Evolutionary conservation across 2,329 filamentous ascomycete genomes (phyloP), one percentile per base, ranked within the genome.

Genomic region (Chrysosporium keratinophilum): DNA sequence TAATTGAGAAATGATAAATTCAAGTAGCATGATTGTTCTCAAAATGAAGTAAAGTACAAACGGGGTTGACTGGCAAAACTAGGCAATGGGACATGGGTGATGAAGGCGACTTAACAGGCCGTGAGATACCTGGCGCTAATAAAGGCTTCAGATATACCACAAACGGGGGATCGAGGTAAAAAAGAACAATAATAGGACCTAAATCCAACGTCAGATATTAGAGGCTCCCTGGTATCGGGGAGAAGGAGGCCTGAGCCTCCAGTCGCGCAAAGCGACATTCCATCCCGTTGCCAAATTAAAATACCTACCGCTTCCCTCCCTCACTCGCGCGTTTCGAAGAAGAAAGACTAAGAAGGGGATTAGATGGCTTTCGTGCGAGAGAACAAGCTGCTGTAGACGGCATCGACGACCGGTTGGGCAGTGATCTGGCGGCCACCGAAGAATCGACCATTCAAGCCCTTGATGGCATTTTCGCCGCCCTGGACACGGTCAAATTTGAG

Each of bases 311-410:
- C 54, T 52, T 4, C 23, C 55, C 41, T 46, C 46, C 46, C 55
- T 54, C 46, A 52, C 47, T 39, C n/a, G 17, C 23, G 17, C 14
- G 43, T n/a, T 4, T 35, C 2, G n/a, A 17, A 28, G 35, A 4
- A 5, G n/a, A 14, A 28, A 46, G 55, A 14, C 3, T 14, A 9
- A 17, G 10, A 14, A 3, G 17, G 28, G 33, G 28, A 50, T 78
- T 74, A 90, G 64, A 89, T 87, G 70, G 85, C 85, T 73, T 86
- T 86, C 64, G 85, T 87, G 70, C 87, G 84, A 72, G 85, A 87
- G 77, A 93, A 95, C 73, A 95, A 82, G 79, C 87, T 94, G 82
- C 88, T 93, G 82, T 97, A 98, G 75, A 98, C 88, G 66, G 91
- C 91, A 73, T 98, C 93, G 71, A 97, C 91, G 74, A 98, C 88